Percentiles rank a stretch among this genome's conserved stretches.
These are phyloP conservation scores for Halteria grandinella DNA, from an alignment of 73 alveolate genomes.

Conservation along the genomic window DNA sequence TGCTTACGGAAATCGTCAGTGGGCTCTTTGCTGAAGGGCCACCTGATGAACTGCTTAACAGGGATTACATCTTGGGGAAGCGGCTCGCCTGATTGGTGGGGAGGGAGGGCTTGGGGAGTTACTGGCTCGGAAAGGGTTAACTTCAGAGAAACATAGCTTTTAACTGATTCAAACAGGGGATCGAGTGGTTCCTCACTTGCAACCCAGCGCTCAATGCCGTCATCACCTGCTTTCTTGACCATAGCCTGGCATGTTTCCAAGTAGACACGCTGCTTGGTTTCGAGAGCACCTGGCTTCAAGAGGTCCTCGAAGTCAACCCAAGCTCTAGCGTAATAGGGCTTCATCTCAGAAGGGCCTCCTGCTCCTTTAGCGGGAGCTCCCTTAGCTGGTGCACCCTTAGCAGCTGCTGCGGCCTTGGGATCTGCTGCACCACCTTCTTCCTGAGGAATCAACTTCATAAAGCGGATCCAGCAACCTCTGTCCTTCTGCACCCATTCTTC, in stretches of 20 bases:
- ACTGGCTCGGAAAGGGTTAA: conserved; percentile 79
- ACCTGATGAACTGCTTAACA: conserved; percentile 69
- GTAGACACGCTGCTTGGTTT: conserved; percentile 77
- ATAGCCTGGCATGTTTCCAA: conserved; percentile 64
- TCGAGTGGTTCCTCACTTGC: conserved; percentile 72
- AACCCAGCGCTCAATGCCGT: conserved; percentile 66
- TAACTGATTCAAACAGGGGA: conserved; percentile 74
- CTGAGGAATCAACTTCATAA: conserved; percentile 76
- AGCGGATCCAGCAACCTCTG: conserved; percentile 79
- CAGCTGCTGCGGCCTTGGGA: conserved; percentile 66
- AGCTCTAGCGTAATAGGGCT: conserved; percentile 76
- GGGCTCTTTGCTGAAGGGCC: conserved; percentile 86
- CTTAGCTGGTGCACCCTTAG: conserved; percentile 79
- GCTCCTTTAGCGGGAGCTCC: conserved; percentile 42
- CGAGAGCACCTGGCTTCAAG: conserved; percentile 84
- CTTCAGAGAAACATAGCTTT: conserved; percentile 81
- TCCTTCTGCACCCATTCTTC: conserved; percentile 79
- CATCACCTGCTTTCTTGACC: conserved; percentile 68
- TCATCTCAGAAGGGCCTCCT: conserved; percentile 69
- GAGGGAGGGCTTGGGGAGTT: conserved; percentile 69
- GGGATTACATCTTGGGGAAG: conserved; percentile 87
- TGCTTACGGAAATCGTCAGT: conserved; percentile 91
- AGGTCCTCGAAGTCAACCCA: conserved; percentile 90
- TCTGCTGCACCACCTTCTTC: conserved; percentile 81
- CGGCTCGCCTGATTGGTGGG: conserved; percentile 68